Evolutionary conservation across 1,284 basidiomycete genomes (phyloP).

Genomic region (Ganoderma lucidum): DNA sequence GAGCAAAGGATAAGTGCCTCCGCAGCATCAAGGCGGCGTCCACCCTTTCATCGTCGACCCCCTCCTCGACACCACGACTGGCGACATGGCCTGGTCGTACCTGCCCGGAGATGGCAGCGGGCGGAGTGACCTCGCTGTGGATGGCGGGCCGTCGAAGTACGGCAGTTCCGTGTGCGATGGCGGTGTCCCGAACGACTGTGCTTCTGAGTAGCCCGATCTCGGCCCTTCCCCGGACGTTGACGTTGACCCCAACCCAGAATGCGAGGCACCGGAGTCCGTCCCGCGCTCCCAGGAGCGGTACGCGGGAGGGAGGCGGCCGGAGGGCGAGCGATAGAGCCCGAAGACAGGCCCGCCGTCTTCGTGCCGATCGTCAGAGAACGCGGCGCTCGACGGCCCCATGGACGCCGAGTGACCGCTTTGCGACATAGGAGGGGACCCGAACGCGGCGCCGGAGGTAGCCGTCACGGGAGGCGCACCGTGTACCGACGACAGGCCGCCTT

Average conservation of each 20-base stretch:
- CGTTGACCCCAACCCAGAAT: background rate
- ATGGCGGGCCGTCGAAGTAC: background rate
- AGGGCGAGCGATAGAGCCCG: slow-evolving; percentile 19
- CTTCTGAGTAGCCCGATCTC: slow-evolving; percentile 6
- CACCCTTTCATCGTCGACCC: background rate
- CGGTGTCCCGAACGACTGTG: slow-evolving; percentile 5
- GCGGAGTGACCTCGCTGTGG: background rate
- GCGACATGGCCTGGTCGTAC: background rate
- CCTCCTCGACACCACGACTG: background rate
- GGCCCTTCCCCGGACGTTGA: background rate
- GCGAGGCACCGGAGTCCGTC: background rate
- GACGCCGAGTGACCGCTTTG: background rate
- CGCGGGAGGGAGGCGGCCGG: slow-evolving; percentile 29
- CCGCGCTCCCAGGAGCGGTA: slow-evolving; percentile 29
- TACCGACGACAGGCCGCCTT: background rate
- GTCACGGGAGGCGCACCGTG: background rate
- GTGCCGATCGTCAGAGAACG: slow-evolving; percentile 13
- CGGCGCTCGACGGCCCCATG: background rate
- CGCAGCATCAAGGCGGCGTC: background rate
- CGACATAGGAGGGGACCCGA: background rate
- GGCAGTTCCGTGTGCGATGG: background rate
- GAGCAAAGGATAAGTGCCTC: background rate
- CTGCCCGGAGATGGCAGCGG: background rate
- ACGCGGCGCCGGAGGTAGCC: background rate
- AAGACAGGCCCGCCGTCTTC: slow-evolving; percentile 23